Evolutionary conservation across 1,284 basidiomycete species (phyloP), one percentile per base, ranked within the genome.

Genomic region (Heliocybe sulcata): DNA sequence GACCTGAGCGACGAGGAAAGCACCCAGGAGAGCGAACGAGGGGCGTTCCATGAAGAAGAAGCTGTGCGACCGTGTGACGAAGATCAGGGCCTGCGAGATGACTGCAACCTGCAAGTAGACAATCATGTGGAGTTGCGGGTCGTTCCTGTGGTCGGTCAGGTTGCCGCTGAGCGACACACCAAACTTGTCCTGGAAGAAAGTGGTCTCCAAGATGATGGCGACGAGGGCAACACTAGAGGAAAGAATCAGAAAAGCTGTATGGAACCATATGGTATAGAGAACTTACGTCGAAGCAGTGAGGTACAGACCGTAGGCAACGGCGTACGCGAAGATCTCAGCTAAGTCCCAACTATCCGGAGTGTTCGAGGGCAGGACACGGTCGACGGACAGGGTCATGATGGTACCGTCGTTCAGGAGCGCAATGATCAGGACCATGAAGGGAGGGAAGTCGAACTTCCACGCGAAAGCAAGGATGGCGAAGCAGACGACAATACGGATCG

Each of bases 21-120:
- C 95, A 61, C 75, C 72, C 77, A 98, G 80, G 55, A 98, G 82
- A 49, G 95, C 95, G 53, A 81, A 75, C 49, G 94, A 96, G 23
- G 94, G 95, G 59, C 94, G 87, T 76, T 98, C 95, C 90, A 93
- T 94, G 83, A 96, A 98, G 83, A 94, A 98, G 81, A 93, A 96
- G 26, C 91, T 82, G 72, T 98, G 95, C 63, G 94, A 89, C 77
- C 94, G 93, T 35, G 94, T 97, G 71, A 96, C 83, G 77, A 97
- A 97, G 79, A 98, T 97, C 58, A 98, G 80, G 2, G 95, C 95
- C 73, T 98, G 95, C 56, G 95, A 98, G 74, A 98, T 97, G 73
- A 98, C 95, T 61, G 95, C 95, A 59, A 98, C 95, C 72, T 94
- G 90, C 61, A 94, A 82, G 77, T 94, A 93, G 58, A 92, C 76